Evolutionary conservation across 2,329 filamentous ascomycete genomes (phyloP), one percentile per base, ranked within the genome.

Genomic region (Aureobasidium pullulans): DNA sequence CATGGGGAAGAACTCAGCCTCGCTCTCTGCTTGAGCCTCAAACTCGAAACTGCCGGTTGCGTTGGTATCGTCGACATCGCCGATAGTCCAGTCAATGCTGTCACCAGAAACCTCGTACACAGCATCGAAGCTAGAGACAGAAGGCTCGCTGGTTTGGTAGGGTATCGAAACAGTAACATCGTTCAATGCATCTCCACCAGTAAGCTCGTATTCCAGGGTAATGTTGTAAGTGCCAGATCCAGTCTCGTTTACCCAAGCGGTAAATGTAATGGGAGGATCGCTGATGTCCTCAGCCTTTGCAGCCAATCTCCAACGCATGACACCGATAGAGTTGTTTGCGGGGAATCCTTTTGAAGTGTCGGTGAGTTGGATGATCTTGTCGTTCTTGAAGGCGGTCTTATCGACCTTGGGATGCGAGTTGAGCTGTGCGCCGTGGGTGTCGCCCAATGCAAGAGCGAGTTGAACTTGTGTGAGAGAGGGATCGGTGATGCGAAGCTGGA

Each of bases 1-100:
- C 92, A 99, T 97, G 1, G 94, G 94, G 85, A 99, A 99, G 78
- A 97, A 97, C 67, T 96, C 92, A 60, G 90, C 87, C 71, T 97
- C 94, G 65, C 92, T 89, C 59, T 85, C 84, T 10, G 89, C 89
- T 72, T 89, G 85, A 1, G 91, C 90, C 75, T 97, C 94, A 66
- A 99, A 97, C 73, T 99, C 94, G 69, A 99, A 97, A 48, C 89
- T 87, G 16, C 94, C 94, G 42, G 80, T 91, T 16, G 86, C 77
- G 71, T 94, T 96, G 60, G 87, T 86, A 53, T 90, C 86, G 68
- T 92, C 88, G 42, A 97, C 86, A 4, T 84, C 83, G 62, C 94
- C 93, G 67, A 99, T 89, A 43, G 87, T 88, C 94, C 94, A 99
- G 72, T 97, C 93, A 60, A 99, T 75, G 71, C 86, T 90, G 72